A percentile compares a stretch with the other conserved stretches of the same genome.
Conservation (phyloP, 2,329 filamentous ascomycete species). For the Scolecobasidium constrictum region DNA sequence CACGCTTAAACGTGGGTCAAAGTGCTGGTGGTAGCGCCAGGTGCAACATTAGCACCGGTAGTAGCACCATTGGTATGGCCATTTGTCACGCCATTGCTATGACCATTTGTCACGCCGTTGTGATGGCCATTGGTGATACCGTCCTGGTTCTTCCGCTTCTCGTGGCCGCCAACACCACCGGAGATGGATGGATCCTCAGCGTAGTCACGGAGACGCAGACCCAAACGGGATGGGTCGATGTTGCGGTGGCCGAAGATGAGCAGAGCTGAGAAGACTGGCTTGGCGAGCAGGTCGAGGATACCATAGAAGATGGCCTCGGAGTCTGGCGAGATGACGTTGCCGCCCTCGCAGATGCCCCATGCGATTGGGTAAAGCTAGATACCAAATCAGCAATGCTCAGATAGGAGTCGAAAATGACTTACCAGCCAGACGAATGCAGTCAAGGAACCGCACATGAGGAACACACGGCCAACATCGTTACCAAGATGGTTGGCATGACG, state of each 20-base stretch:
- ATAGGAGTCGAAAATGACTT: no score
- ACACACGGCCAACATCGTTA: conserved; percentile 40
- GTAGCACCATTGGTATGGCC: no score
- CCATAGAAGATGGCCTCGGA: conserved; percentile 60
- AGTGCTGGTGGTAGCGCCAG: no score
- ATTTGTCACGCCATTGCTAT: conserved; percentile 11
- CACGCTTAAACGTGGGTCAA: no score
- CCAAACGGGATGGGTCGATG: conserved; percentile 47
- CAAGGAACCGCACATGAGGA: conserved; percentile 44
- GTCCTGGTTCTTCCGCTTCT: conserved; percentile 6
- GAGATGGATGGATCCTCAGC: conserved; percentile 25
- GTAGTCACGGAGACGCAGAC: conserved; percentile 40
- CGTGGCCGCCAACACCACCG: conserved; percentile 13
- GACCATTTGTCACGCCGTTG: conserved; percentile 15
- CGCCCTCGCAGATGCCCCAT: conserved; percentile 54
- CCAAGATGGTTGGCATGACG: conserved; percentile 46
- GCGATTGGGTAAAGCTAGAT: conserved; percentile 55
- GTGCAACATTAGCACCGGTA: no score
- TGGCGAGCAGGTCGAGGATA: conserved; percentile 53
- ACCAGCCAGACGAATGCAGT: conserved; percentile 53
- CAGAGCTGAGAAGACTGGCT: conserved; percentile 50
- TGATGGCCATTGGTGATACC: conserved; percentile 4
- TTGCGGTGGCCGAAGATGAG: conserved; percentile 53
- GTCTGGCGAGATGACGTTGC: conserved; percentile 55
- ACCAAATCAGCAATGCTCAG: no score